phyloP scores from a whole-genome alignment of 2,329 filamentous ascomycete species.

The Microsporum audouinii region DNA sequence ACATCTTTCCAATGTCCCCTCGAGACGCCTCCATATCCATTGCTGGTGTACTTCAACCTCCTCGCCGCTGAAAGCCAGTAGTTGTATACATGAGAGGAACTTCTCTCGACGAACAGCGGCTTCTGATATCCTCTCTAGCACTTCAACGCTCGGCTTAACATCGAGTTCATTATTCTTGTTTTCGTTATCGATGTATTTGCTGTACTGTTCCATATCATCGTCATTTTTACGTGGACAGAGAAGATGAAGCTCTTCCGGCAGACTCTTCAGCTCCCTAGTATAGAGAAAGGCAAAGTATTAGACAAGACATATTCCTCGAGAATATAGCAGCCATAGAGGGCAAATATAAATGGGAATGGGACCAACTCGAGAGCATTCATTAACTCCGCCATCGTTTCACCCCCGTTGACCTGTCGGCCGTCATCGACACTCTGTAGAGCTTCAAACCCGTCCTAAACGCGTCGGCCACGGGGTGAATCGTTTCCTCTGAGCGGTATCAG shows the following conservation, averaged over 20 bases:
- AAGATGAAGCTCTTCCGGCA: constrained; percentile 46
- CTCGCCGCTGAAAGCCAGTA: constrained; percentile 55
- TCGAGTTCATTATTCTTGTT: constrained; percentile 29
- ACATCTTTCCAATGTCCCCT: constrained; percentile 51
- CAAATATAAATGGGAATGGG: background rate
- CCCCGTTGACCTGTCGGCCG: background rate
- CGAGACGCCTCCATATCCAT: constrained; percentile 48
- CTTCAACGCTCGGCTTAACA: constrained; percentile 30
- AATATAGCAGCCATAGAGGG: background rate
- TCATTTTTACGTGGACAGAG: constrained; percentile 55
- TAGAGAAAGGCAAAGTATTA: constrained; percentile 1
- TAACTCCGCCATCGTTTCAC: constrained; percentile 26
- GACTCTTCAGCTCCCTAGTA: constrained; percentile 33
- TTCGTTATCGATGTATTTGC: constrained; percentile 30
- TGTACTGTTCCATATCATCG: constrained; percentile 55
- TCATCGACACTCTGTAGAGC: background rate
- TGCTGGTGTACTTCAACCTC: constrained; percentile 49
- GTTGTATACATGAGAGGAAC: constrained; percentile 56
- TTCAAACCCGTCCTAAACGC: background rate
- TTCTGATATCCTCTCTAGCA: constrained; percentile 41
- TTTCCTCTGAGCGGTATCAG: background rate
- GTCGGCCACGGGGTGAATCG: background rate
- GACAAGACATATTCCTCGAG: background rate
- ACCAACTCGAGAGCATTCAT: constrained; percentile 34
- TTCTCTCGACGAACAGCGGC: constrained; percentile 47